Base-by-base conservation (phyloP, 495 filamentous ascomycete genomes). In the Chaetomium tenue region DNA sequence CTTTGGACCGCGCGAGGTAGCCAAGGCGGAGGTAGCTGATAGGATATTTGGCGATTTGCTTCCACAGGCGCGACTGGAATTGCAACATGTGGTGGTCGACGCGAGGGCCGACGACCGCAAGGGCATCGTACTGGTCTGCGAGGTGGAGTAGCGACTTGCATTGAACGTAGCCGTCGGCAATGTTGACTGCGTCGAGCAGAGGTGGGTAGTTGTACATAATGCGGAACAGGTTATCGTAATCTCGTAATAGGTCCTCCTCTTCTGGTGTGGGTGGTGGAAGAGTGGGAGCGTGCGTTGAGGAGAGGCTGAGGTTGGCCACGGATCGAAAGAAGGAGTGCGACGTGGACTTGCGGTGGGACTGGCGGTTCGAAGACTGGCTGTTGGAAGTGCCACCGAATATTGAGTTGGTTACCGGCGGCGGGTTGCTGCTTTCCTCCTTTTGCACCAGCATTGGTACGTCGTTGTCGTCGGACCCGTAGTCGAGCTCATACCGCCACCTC, bases 11-110 rank as follows among this genome's bases (percentile, higher is more conserved):
- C 6, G 91, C 88, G 22, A 96, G 79, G 69, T 92, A 96, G 23
- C 92, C 92, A 5, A 97, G 83, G 53, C 92, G 92, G 15, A 97
- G 84, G 71, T 97, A 97, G 70, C 85, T 89, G 18, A 93, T 89
- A 20, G 92, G 92, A 72, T 96, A 96, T 74, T 95, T 96, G 44
- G 91, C 91, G 62, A 96, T 94, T 70, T 97, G 92, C 72, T 93
- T 93, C 86, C 91, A 96, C 0, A 97, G 83, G 18, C 91, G 83
- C 30, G 87, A 89, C 64, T 92, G 91, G 75, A 96, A 97, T 61
- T 92, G 91, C 2, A 97, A 80, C 4, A 97, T 78, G 73, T 97
- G 92, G 78, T 97, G 91, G 70, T 97, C 92, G 12, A 96, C 87
- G n/a, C 92, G 85, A 0, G 91, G 89, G 0, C 92, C 92, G 18